Evolutionary conservation across 2,329 filamentous ascomycete species (phyloP), one percentile per base, ranked within the genome.

Genomic region (Chaetothyriales sp.): DNA sequence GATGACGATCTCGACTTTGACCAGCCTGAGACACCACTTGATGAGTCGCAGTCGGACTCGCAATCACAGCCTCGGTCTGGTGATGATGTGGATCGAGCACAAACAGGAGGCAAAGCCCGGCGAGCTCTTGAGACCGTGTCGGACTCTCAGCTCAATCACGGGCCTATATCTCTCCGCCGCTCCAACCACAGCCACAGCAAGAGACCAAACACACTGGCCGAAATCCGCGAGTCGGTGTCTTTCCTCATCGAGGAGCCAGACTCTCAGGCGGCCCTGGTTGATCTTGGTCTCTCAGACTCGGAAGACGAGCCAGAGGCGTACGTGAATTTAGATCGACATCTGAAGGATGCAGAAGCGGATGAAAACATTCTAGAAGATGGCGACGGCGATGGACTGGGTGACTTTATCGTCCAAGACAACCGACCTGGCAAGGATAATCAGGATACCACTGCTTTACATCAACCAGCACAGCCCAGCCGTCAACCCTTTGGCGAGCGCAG

Each of bases 221-320:
- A 95, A 61, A 84, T 95, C 55, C 81, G 87, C 51, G 80, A 90
- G 64, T 86, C 85, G 0, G 71, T 95, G 5, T 93, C 86, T 3
- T 85, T 83, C 65, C 75, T 95, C 8, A 80, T 95, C 15, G 88
- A 94, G 48, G 76, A 78, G 42, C 72, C 73, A 18, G 62, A 71
- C 5, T 57, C 58, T 5, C 59, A 56, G 46, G 48, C 57, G 46
- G 49, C 49, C 5, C 55, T 44, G 5, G 59, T 65, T 20, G 79
- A 84, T 44, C 76, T 78, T 22, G 73, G 78, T 51, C 59, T 66
- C 9, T 66, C 65, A 15, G 65, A 51, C 74, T 77, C 15, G 62
- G 69, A 55, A 54, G 60, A 36, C 10, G 60, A 58, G 39, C 60
- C 62, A 18, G 63, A 66, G 44, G 69, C 68, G 0, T 69, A 71